A percentile compares a stretch with the other conserved stretches of the same genome.
These are phyloP conservation scores for Tolypocladium guangdongense DNA, from an alignment of 2,329 filamentous ascomycete species.

Conservation along the genomic window DNA sequence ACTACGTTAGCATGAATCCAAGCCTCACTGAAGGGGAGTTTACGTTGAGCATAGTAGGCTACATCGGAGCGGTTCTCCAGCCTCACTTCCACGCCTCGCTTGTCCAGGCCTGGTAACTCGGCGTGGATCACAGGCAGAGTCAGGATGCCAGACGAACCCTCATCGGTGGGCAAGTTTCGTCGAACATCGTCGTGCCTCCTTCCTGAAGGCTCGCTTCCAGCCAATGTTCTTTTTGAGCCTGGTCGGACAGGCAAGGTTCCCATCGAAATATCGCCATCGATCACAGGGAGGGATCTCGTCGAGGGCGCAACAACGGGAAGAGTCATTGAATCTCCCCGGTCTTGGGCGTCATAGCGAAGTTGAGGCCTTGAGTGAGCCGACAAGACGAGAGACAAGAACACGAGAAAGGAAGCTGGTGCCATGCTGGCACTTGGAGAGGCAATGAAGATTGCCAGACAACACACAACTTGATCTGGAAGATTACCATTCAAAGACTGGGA, in stretches of 20 bases:
- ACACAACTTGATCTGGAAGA: background rate
- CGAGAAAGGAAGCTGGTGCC: conserved; percentile 2
- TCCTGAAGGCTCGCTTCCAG: background rate
- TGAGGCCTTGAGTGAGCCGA: conserved; percentile 6
- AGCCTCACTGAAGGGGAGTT: conserved; percentile 3
- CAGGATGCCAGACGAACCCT: conserved; percentile 8
- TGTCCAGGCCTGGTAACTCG: conserved; percentile 20
- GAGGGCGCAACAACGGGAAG: background rate
- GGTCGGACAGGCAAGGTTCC: conserved; percentile 6
- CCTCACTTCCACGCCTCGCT: conserved; percentile 31
- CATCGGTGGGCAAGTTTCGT: conserved; percentile 1
- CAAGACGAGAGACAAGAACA: conserved; percentile 2
- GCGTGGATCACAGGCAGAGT: conserved; percentile 20
- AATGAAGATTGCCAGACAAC: background rate
- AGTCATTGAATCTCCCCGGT: conserved; percentile 1
- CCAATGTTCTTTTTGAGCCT: background rate
- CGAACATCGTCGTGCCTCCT: background rate
- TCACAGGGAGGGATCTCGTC: background rate
- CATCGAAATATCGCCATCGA: background rate
- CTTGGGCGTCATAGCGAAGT: conserved; percentile 3
- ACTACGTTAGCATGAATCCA: background rate
- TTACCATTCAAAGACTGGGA: background rate
- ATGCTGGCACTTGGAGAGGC: conserved; percentile 1
- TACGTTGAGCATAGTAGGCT: conserved; percentile 41
- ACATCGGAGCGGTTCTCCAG: conserved; percentile 41